These are phyloP conservation scores for Paraphysoderma sedebokerense DNA, from an alignment of 371 early-diverging fungal genomes.

Conservation along the genomic window DNA sequence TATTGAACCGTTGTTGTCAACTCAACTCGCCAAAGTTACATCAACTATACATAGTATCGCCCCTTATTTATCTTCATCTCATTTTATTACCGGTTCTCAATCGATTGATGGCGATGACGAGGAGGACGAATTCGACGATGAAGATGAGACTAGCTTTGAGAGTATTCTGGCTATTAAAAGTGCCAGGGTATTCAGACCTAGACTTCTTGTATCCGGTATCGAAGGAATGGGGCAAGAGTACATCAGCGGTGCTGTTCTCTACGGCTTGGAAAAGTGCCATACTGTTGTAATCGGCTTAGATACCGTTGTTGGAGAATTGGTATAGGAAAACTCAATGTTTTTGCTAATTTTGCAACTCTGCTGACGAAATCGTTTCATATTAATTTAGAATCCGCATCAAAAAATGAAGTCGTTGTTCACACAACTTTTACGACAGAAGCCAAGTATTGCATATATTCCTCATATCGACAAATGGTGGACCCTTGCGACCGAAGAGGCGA, in stretches of 20 bases:
- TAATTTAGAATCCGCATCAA: not conserved
- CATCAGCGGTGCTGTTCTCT: slow-evolving; percentile 25
- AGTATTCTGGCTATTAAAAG: slow-evolving; percentile 12
- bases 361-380: slow-evolving; percentile 3
- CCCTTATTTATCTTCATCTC: slow-evolving; percentile 5
- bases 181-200: slow-evolving; percentile 21
- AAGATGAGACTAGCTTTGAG: slow-evolving; percentile 6
- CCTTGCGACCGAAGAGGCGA: slow-evolving; percentile 15
- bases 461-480: slow-evolving; percentile 26
- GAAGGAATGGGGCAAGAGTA: slow-evolving; percentile 28
- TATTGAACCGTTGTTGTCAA: slow-evolving; percentile 14
- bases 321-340: not conserved
- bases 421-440: slow-evolving; percentile 29
- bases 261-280: slow-evolving; percentile 24
- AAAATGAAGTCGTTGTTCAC: slow-evolving; percentile 9
- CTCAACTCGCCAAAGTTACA: slow-evolving; percentile 4
- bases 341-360: slow-evolving; percentile 1
- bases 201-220: slow-evolving; percentile 28
- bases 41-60: too few species aligned
- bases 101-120: slow-evolving; percentile 1
- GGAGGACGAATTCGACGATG: not conserved
- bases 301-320: slow-evolving; percentile 3
- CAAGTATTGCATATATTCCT: slow-evolving; percentile 31
- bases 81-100: slow-evolving; percentile 1
- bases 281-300: slow-evolving; percentile 22